Evolutionary conservation across 768 basidiomycete genomes (phyloP), one percentile per base, ranked within the genome.

Genomic region (Brasilioporus rufonigricans): DNA sequence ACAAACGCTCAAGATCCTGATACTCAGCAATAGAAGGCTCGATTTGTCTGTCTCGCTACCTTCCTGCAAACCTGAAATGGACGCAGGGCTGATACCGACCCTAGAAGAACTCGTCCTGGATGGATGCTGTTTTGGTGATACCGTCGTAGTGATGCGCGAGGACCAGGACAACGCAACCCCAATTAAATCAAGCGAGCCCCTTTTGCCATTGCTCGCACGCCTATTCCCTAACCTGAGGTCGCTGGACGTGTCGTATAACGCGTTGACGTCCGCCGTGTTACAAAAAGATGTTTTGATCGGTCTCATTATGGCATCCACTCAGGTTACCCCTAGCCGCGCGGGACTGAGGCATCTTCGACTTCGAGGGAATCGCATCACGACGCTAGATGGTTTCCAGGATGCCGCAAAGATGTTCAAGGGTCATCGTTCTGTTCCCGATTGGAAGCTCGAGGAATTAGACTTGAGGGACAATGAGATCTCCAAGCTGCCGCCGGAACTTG

Each of bases 391-490:
- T 0, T 81, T 93, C 62, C 73, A 77, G 53, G 77, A 69, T 6
- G 55, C 89, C 13, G 83, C 89, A n/a, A 76, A 79, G 58, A 68
- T 76, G 39, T 91, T 91, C 70, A 86, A 79, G 59, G 83, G 84
- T 10, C 78, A 87, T 59, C 73, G 85, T 50, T 75, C 80, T 21
- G 78, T 85, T 2, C 75, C 81, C 0, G 79, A 74, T 52, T 93
- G 89, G 89, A 85, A 81, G 63, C 74, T 93, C 40, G 90, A 93
- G 62, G 91, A 93, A 65, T 69, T 93, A 27, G 91, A 93, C 71
- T 58, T 93, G 62, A 73, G 91, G 59, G 89, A 93, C 64, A 93
- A 93, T 59, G 87, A 89, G 64, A 82, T 93, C 52, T 78, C 77
- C 7, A 85, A 80, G 69, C 68, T 93, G 31, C 84, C 83, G 0